Evolutionary conservation across 371 early-diverging fungal species (phyloP).

Genomic region (Apophysomyces trapeziformis): DNA sequence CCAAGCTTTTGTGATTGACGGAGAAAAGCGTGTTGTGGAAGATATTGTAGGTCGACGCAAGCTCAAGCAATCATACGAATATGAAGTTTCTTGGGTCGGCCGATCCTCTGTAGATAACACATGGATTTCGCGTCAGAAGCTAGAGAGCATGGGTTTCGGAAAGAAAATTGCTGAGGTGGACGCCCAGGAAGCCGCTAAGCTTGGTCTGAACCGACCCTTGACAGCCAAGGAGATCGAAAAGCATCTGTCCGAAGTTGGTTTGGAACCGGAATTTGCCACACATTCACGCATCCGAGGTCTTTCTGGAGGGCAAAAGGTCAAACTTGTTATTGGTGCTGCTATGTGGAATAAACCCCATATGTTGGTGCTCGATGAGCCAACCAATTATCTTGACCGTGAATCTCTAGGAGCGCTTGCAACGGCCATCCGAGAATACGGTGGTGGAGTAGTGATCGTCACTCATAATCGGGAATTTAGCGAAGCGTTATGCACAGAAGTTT

Average conservation of each 20-base stretch:
- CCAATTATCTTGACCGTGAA: slow-evolving; percentile 80
- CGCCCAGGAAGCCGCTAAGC: slow-evolving; percentile 65
- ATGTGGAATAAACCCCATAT: slow-evolving; percentile 87
- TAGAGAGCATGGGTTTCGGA: slow-evolving; percentile 68
- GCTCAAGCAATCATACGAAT: slow-evolving; percentile 68
- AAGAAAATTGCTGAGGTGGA: slow-evolving; percentile 68
- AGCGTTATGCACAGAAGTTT: slow-evolving; percentile 68
- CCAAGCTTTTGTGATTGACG: slow-evolving; percentile 62
- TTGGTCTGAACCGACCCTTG: slow-evolving; percentile 63
- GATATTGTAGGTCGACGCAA: slow-evolving; percentile 66
- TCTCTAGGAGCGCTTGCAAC: slow-evolving; percentile 72
- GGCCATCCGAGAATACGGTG: slow-evolving; percentile 68
- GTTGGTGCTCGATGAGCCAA: slow-evolving; percentile 87
- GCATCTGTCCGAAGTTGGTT: slow-evolving; percentile 69
- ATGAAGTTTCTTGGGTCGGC: slow-evolving; percentile 65
- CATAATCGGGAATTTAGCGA: slow-evolving; percentile 75
- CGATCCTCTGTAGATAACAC: slow-evolving; percentile 61
- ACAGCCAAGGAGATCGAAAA: slow-evolving; percentile 68
- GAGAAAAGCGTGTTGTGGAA: slow-evolving; percentile 64
- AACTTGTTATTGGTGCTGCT: slow-evolving; percentile 82
- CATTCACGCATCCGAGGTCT: slow-evolving; percentile 84
- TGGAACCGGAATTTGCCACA: slow-evolving; percentile 72
- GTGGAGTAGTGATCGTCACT: slow-evolving; percentile 75
- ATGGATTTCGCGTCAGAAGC: slow-evolving; percentile 73
- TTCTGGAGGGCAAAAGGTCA: slow-evolving; percentile 89